Percentiles rank a stretch among this genome's conserved stretches.
phyloP scores from a whole-genome alignment of 2,329 filamentous ascomycete genomes.

The Aspergillus sp. region DNA sequence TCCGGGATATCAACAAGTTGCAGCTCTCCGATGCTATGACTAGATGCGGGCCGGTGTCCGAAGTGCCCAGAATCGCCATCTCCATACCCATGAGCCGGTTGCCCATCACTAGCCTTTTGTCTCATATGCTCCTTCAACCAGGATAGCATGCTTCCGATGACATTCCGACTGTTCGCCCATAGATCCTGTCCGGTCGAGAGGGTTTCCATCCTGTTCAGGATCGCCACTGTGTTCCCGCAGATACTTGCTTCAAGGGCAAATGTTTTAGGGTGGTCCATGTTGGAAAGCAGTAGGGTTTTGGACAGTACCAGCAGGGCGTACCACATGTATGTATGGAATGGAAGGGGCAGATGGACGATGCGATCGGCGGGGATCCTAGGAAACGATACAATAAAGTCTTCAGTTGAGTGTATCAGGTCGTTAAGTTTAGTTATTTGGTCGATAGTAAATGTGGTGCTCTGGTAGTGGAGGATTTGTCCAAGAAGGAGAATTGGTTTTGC shows the following conservation, averaged over 20 bases:
- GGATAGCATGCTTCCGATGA: constrained; percentile 2
- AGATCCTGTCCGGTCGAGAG: constrained; percentile 6
- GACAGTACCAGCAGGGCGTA: constrained; percentile 9
- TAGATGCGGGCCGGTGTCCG: too few relatives aligned
- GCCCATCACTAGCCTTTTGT: not conserved
- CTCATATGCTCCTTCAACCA: constrained; percentile 7
- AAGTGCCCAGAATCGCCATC: too few relatives aligned
- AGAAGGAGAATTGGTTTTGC: constrained; percentile 4
- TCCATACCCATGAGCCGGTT: not conserved
- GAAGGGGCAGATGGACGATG: constrained; percentile 5
- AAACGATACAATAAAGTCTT: constrained; percentile 3
- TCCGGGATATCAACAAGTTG: not conserved
- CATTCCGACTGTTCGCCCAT: constrained; percentile 1
- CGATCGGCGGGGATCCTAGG: not conserved
- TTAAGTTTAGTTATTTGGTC: not conserved
- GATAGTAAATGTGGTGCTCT: not conserved
- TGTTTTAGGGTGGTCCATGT: not conserved
- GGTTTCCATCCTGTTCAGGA: not conserved
- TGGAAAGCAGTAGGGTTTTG: constrained; percentile 9
- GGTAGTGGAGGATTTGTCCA: constrained; percentile 6
- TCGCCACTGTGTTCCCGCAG: not conserved
- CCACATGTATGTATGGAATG: constrained; percentile 10
- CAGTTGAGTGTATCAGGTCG: constrained; percentile 1
- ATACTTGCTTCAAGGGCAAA: not conserved
- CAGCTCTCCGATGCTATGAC: not conserved